phyloP scores from a whole-genome alignment of 306 rosid genomes.

The Notholithocarpus densiflorus region DNA sequence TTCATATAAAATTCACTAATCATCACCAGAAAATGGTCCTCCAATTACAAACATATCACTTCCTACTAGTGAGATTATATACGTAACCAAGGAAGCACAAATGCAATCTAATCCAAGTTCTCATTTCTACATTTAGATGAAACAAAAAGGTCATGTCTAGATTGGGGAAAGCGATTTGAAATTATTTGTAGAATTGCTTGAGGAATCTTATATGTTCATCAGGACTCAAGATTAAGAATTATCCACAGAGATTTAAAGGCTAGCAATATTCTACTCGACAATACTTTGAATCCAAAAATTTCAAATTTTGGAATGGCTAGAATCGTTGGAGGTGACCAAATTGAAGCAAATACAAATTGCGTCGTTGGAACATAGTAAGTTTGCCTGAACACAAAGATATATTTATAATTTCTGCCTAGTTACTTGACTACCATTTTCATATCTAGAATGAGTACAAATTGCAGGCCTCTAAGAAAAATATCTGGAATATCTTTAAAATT shows the following conservation, averaged over 20 bases:
- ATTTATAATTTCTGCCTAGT: too few species aligned
- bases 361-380: constrained; percentile 73
- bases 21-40: background rate
- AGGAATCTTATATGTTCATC: constrained; percentile 66
- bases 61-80: constrained; percentile 37
- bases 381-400: background rate
- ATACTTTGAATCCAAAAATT: constrained; percentile 50
- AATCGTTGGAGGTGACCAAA: constrained; percentile 54
- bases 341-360: constrained; percentile 51
- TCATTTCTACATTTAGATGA: background rate
- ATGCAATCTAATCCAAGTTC: background rate
- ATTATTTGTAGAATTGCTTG: constrained; percentile 21
- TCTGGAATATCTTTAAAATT: too few species aligned
- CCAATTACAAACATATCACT: background rate
- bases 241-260: constrained; percentile 64
- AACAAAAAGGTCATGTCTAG: background rate
- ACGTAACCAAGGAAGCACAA: constrained; percentile 22
- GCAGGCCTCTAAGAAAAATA: too few species aligned
- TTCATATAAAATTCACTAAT: background rate
- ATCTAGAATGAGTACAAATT: too few species aligned
- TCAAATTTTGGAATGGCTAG: constrained; percentile 74
- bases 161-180: background rate
- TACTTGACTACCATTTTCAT: too few species aligned
- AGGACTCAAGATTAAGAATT: constrained; percentile 56
- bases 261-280: constrained; percentile 53